phyloP scores from a whole-genome alignment of 169 alveolate genomes.

The Eimeria sp. region DNA sequence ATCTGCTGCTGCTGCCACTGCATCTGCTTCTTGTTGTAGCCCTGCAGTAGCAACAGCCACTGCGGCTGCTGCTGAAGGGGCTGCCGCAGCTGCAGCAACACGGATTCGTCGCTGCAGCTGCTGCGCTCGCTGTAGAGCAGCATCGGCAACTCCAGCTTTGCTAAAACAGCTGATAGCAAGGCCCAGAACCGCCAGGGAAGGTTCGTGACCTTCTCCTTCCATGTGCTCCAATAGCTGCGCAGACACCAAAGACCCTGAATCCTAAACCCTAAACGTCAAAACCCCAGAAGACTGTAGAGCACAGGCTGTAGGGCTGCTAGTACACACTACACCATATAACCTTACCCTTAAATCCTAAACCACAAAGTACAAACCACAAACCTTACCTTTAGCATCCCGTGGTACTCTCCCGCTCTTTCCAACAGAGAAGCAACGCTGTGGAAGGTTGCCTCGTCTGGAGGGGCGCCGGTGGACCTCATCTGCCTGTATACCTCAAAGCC shows the following conservation, averaged over 20 bases:
- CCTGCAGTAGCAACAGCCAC: slow-evolving; percentile 56
- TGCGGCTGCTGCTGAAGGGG: slow-evolving; percentile 68
- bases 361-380: not conserved
- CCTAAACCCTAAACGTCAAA: not conserved
- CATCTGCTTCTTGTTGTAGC: slow-evolving; percentile 24
- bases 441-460: slow-evolving; percentile 63
- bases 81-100: slow-evolving; percentile 71
- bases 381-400: slow-evolving; percentile 67
- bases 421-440: slow-evolving; percentile 71
- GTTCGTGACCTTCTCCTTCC: slow-evolving; percentile 72
- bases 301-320: not conserved
- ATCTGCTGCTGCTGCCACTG: slow-evolving; percentile 48
- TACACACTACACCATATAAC: not conserved
- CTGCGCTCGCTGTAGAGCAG: slow-evolving; percentile 67
- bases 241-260: slow-evolving; percentile 4
- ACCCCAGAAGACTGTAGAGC: not conserved
- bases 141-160: slow-evolving; percentile 73
- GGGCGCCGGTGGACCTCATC: slow-evolving; percentile 49
- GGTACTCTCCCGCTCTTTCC: slow-evolving; percentile 64
- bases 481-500: slow-evolving; percentile 71
- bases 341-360: not conserved
- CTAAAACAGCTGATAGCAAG: slow-evolving; percentile 67
- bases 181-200: slow-evolving; percentile 62
- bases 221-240: slow-evolving; percentile 77
- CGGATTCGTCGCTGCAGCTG: slow-evolving; percentile 73